These are phyloP conservation scores for Fraxinus albicans DNA, from an alignment of 305 asterid species.

Conservation along the genomic window DNA sequence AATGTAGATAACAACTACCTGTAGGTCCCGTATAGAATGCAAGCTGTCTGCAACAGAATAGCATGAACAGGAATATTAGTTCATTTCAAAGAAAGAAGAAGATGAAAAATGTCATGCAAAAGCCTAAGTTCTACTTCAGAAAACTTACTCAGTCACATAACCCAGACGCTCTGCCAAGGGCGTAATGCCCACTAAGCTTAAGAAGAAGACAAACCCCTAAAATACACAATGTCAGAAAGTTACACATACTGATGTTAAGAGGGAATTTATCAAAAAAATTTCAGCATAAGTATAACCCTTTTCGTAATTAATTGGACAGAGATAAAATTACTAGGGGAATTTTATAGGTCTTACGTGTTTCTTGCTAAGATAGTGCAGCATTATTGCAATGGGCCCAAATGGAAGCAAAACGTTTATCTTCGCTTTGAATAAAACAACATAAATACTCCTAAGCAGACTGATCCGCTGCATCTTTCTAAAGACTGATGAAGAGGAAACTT, in stretches of 20 bases:
- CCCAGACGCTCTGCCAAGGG: conserved; percentile 99
- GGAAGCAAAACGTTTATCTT: conserved; percentile 86
- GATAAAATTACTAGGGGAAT: background rate
- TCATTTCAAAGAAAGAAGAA: conserved; percentile 6
- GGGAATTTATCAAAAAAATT: background rate
- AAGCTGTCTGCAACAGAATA: conserved; percentile 67
- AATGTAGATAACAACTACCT: conserved; percentile 41
- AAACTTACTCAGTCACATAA: conserved; percentile 87
- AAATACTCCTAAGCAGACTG: conserved; percentile 62
- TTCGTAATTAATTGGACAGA: conserved; percentile 1
- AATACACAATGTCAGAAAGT: conserved; percentile 15
- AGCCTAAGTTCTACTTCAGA: background rate
- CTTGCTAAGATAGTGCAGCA: conserved; percentile 62
- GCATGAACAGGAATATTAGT: conserved; percentile 19
- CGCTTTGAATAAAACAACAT: conserved; percentile 70
- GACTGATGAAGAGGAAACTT: conserved; percentile 48
- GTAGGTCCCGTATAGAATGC: conserved; percentile 85
- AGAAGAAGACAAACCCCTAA: conserved; percentile 91
- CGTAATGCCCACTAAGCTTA: conserved; percentile 78
- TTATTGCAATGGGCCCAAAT: conserved; percentile 82
- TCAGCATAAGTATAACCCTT: background rate
- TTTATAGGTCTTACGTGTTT: conserved; percentile 59
- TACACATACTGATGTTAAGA: background rate
- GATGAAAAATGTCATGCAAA: background rate
- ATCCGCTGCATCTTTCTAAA: conserved; percentile 46